These are phyloP conservation scores for Phialemoniopsis sp. DNA, from an alignment of 2,329 filamentous ascomycete species.

Conservation along the genomic window DNA sequence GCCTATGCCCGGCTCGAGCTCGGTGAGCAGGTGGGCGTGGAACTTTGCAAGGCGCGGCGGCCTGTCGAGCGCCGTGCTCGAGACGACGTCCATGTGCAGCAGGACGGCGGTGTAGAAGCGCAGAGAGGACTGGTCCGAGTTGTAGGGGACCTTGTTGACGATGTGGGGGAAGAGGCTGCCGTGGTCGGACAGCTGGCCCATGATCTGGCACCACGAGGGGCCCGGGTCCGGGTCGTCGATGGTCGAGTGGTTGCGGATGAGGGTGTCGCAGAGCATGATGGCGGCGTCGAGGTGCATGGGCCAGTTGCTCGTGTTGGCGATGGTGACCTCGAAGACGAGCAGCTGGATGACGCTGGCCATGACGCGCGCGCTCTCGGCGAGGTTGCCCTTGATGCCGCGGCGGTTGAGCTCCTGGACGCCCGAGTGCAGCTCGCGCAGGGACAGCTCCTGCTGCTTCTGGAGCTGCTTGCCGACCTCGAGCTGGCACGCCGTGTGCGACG, in stretches of 20 bases:
- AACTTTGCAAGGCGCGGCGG: slow-evolving; percentile 24
- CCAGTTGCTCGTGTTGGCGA: slow-evolving; percentile 27
- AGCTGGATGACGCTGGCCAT: slow-evolving; percentile 36
- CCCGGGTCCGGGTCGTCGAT: slow-evolving; percentile 7
- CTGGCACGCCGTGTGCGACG: slow-evolving; percentile 38
- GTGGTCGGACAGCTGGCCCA: slow-evolving; percentile 12
- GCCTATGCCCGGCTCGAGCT: slow-evolving; percentile 3
- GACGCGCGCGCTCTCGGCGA: slow-evolving; percentile 20
- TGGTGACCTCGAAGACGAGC: slow-evolving; percentile 31
- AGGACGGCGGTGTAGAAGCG: slow-evolving; percentile 25
- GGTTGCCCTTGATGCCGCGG: slow-evolving; percentile 15
- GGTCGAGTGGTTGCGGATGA: slow-evolving; percentile 19
- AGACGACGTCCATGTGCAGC: slow-evolving; percentile 29
- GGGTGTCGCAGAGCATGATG: slow-evolving; percentile 30
- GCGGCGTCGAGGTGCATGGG: slow-evolving; percentile 38
- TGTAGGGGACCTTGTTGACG: slow-evolving; percentile 15
- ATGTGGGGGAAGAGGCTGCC: slow-evolving; percentile 5
- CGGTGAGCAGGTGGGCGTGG: slow-evolving; percentile 19
- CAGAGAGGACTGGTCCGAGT: slow-evolving; percentile 24
- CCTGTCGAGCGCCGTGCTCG: slow-evolving; percentile 23
- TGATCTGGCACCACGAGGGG: slow-evolving; percentile 14
- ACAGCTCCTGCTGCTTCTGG: slow-evolving; percentile 22
- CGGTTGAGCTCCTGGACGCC: slow-evolving; percentile 21
- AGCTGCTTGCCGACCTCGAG: slow-evolving; percentile 13
- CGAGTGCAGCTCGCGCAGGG: slow-evolving; percentile 17